Conservation (phyloP, 441 rosid genomes). For the Populus trichocarpa region DNA sequence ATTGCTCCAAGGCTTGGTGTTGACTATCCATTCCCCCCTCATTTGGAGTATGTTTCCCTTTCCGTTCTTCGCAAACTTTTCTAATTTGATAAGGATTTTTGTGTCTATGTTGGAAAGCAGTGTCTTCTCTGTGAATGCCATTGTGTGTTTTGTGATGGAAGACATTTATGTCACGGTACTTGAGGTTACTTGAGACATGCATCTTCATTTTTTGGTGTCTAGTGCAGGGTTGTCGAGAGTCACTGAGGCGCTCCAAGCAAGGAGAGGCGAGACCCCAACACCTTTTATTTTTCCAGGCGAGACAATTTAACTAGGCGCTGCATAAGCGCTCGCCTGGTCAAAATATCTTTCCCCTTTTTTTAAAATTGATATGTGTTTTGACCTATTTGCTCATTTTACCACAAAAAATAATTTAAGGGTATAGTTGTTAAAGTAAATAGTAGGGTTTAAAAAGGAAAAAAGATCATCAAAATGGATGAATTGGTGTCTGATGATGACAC, state of each 20-base stretch:
- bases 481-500: too few species aligned
- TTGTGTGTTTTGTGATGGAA: neutral
- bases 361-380: too few species aligned
- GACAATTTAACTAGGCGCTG: too few species aligned
- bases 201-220: neutral
- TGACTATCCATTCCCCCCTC: slow-evolving; percentile 90
- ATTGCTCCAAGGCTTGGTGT: slow-evolving; percentile 90
- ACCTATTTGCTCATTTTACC: neutral
- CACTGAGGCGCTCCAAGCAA: too few species aligned
- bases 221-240: too few species aligned
- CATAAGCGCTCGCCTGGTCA: too few species aligned
- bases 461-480: neutral
- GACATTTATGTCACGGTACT: neutral
- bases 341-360: too few species aligned
- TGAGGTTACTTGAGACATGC: neutral
- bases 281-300: too few species aligned
- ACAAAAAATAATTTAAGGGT: too few species aligned
- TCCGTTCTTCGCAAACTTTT: neutral
- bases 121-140: neutral
- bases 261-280: too few species aligned
- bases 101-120: neutral
- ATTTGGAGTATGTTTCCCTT: slow-evolving; percentile 61
- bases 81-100: neutral
- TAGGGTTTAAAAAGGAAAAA: neutral
- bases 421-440: too few species aligned